phyloP scores from a whole-genome alignment of 1,284 basidiomycete genomes.

The Singerocomus inundabilis region DNA sequence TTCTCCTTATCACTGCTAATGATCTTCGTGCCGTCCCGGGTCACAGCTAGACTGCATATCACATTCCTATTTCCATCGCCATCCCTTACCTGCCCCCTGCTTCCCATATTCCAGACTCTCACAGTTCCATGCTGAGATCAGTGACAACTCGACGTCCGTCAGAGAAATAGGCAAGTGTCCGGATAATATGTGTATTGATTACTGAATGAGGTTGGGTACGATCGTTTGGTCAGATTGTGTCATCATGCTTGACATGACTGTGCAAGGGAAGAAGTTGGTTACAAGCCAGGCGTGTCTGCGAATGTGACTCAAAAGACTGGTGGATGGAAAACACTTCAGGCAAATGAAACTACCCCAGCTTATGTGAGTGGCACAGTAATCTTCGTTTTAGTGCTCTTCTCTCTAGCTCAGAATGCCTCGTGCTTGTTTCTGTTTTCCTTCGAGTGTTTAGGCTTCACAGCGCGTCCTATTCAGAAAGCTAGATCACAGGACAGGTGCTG shows the following conservation, averaged over 20 bases:
- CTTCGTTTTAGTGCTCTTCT: no score
- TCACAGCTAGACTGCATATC: neutral
- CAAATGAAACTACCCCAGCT: no score
- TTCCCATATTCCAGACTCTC: neutral
- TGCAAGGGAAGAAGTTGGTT: no score
- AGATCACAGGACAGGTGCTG: no score
- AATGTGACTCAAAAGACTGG: no score
- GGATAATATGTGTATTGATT: neutral
- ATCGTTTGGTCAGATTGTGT: neutral
- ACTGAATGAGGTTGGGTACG: neutral
- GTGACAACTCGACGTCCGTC: neutral
- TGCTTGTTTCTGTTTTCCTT: no score
- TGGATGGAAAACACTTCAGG: no score
- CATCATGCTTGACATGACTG: neutral
- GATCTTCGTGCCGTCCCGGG: conserved; percentile 2
- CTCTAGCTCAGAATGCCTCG: no score
- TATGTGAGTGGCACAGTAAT: no score
- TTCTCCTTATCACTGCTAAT: neutral
- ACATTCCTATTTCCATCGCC: neutral
- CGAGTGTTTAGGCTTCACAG: no score
- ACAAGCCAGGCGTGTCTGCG: no score
- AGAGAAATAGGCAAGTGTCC: neutral
- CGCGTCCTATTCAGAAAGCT: no score
- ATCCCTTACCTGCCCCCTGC: conserved; percentile 7
- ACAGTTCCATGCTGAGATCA: neutral